These are phyloP conservation scores for Camillea tinctor DNA, from an alignment of 2,329 filamentous ascomycete genomes.

Conservation along the genomic window DNA sequence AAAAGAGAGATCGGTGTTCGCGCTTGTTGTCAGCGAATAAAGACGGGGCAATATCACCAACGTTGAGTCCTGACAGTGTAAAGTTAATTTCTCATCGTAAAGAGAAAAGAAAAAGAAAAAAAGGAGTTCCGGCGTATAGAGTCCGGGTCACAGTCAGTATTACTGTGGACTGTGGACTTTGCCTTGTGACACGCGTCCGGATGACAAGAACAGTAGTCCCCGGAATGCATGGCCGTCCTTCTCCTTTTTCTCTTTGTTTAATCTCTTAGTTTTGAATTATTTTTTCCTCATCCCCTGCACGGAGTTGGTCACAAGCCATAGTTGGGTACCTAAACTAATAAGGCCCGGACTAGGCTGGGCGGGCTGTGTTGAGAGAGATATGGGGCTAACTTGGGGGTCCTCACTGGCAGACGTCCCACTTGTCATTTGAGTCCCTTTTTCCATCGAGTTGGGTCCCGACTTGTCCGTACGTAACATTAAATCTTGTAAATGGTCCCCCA, in stretches of 20 bases:
- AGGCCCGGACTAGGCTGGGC: neutral
- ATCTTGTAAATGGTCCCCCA: neutral
- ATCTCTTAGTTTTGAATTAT: no score
- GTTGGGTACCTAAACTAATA: neutral
- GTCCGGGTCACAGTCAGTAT: neutral
- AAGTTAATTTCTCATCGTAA: neutral
- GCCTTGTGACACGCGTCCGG: neutral
- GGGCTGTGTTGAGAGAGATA: neutral
- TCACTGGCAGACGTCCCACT: neutral
- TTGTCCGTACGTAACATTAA: neutral
- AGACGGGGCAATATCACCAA: neutral
- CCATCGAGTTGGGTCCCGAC: neutral
- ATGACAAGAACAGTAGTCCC: neutral
- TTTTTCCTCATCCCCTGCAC: neutral
- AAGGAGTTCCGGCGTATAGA: neutral
- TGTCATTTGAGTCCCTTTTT: neutral
- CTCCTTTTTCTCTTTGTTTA: neutral
- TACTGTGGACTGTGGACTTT: neutral
- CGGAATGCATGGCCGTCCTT: neutral
- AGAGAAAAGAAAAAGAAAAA: neutral
- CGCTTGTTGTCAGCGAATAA: no score
- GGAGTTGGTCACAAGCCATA: neutral
- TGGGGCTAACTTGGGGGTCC: neutral
- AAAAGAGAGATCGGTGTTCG: no score
- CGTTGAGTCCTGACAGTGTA: neutral